Percentiles rank a stretch among this genome's conserved stretches.
Conservation (phyloP, 2,329 filamentous ascomycete species). For the Beauveria sp. region DNA sequence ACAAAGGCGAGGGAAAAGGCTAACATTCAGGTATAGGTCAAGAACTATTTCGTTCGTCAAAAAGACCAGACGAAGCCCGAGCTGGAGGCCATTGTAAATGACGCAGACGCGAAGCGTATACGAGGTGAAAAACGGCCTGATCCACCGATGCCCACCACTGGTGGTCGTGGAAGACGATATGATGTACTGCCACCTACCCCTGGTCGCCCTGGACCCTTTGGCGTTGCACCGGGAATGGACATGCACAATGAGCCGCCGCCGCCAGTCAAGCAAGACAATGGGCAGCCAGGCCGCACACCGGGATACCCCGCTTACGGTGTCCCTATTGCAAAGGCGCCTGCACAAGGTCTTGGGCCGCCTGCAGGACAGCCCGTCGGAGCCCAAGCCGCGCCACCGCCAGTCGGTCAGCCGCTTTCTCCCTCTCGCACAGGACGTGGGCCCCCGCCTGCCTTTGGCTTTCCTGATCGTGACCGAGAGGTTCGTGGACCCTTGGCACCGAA, state of each 20-base stretch:
- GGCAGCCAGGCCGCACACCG: constrained; percentile 27
- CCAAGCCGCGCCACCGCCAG: constrained; percentile 22
- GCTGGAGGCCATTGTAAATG: constrained; percentile 51
- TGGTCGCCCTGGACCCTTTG: constrained; percentile 32
- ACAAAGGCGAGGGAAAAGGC: not conserved
- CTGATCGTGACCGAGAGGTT: constrained; percentile 33
- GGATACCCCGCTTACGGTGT: constrained; percentile 36
- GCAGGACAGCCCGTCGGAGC: constrained; percentile 2
- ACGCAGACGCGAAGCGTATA: constrained; percentile 49
- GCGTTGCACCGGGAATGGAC: constrained; percentile 38
- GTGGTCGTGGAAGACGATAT: constrained; percentile 43
- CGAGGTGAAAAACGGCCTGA: constrained; percentile 53
- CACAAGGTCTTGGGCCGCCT: constrained; percentile 21
- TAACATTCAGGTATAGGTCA: constrained; percentile 19
- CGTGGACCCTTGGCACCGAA: constrained; percentile 35
- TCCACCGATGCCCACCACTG: constrained; percentile 48
- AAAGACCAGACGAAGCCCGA: constrained; percentile 52
- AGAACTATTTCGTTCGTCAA: constrained; percentile 60
- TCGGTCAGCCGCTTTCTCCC: constrained; percentile 41
- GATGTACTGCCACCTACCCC: constrained; percentile 28
- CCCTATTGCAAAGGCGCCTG: constrained; percentile 37
- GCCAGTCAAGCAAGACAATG: constrained; percentile 35
- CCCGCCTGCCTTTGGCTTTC: constrained; percentile 34
- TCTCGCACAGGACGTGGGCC: constrained; percentile 37
- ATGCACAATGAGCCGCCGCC: constrained; percentile 34